A percentile compares a stretch with the other conserved stretches of the same genome.
Conservation (phyloP, 495 filamentous ascomycete genomes). For the Xylaria scruposa region DNA sequence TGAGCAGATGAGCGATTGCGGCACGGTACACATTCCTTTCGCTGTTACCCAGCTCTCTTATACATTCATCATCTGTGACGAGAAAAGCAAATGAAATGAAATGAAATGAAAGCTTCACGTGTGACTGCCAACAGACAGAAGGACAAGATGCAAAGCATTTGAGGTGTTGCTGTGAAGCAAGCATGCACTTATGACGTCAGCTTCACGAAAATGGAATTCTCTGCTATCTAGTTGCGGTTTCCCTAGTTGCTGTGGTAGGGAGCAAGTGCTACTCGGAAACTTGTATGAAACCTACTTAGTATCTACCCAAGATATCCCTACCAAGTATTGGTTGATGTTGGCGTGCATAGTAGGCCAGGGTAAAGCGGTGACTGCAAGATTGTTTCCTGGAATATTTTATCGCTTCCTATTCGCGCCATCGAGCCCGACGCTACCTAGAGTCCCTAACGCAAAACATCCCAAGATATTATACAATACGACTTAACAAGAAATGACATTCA, state of each 20-base stretch:
- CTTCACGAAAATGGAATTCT: neutral
- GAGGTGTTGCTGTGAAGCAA: neutral
- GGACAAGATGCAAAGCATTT: neutral
- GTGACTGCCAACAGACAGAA: neutral
- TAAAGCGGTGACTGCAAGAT: neutral
- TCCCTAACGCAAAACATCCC: neutral
- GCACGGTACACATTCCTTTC: neutral
- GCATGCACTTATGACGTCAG: neutral
- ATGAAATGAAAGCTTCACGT: neutral
- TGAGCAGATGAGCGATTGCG: neutral
- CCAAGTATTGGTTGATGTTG: neutral
- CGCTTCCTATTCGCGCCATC: neutral
- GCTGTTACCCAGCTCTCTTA: neutral
- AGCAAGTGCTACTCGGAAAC: neutral
- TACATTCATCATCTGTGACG: neutral
- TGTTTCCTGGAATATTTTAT: no score
- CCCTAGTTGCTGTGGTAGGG: neutral
- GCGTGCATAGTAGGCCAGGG: no score
- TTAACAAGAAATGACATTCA: conserved; percentile 3
- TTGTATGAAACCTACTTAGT: no score
- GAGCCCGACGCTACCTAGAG: conserved; percentile 1
- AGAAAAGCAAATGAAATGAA: neutral
- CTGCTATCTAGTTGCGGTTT: neutral
- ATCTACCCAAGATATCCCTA: neutral
- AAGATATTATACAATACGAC: neutral